Conservation (phyloP, 2,329 filamentous ascomycete species). For the Pseudogymnoascus sp. region DNA sequence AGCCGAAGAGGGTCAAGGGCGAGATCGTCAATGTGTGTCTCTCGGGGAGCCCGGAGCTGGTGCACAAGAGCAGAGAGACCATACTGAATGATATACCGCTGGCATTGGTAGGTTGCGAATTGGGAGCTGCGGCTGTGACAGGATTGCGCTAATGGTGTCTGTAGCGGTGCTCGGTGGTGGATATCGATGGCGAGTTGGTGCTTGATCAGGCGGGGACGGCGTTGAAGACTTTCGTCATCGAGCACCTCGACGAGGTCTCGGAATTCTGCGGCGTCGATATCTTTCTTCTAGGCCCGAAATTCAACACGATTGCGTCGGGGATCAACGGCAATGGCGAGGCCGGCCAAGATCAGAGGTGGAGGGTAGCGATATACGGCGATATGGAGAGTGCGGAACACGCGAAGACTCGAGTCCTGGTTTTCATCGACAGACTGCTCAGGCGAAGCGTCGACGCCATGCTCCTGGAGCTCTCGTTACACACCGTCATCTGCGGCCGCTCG, state of each 20-base stretch:
- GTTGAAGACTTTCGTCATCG: constrained; percentile 66
- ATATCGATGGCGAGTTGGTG: constrained; percentile 85
- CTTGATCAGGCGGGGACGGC: constrained; percentile 61
- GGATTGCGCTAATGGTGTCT: constrained; percentile 17
- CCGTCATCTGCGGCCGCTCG: constrained; percentile 83
- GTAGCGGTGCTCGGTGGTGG: constrained; percentile 85
- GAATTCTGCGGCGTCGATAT: constrained; percentile 90
- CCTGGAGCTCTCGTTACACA: constrained; percentile 81
- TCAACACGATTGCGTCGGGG: constrained; percentile 66
- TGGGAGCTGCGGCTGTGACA: not conserved
- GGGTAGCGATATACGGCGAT: constrained; percentile 91
- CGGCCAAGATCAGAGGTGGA: constrained; percentile 77
- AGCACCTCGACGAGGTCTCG: constrained; percentile 80
- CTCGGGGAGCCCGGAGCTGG: constrained; percentile 76
- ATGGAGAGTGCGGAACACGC: constrained; percentile 93
- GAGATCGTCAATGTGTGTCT: constrained; percentile 82
- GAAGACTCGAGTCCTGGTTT: constrained; percentile 90
- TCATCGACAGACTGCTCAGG: constrained; percentile 86
- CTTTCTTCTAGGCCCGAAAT: constrained; percentile 86
- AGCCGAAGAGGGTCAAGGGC: constrained; percentile 62
- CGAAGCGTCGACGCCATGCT: constrained; percentile 70
- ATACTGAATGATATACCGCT: constrained; percentile 90
- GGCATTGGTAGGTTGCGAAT: constrained; percentile 63
- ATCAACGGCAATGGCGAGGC: constrained; percentile 69
- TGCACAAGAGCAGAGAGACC: constrained; percentile 81